A percentile compares a stretch with the other conserved stretches of the same genome.
Conservation (phyloP, 495 filamentous ascomycete genomes). For the Podospora pseudoanserina region DNA sequence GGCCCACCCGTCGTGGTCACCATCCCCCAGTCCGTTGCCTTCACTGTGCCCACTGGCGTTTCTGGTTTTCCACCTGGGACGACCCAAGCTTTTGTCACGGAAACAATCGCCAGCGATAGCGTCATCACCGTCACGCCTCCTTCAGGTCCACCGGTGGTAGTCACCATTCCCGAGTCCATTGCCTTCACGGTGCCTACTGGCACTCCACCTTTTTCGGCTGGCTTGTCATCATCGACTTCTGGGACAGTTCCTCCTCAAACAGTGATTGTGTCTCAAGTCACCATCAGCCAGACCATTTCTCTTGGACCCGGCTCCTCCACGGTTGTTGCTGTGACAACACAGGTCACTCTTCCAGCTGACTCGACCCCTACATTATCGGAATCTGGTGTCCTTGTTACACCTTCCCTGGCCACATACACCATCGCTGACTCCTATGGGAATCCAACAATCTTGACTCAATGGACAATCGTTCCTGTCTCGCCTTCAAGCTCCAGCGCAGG, state of each 20-base stretch:
- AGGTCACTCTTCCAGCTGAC: constrained; percentile 16
- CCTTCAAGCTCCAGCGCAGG: background rate
- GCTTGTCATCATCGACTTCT: background rate
- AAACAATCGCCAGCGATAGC: background rate
- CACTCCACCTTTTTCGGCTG: background rate
- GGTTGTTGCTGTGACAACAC: constrained; percentile 19
- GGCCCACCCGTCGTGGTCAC: background rate
- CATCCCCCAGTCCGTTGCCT: background rate
- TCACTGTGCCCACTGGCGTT: background rate
- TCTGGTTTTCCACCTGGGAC: background rate
- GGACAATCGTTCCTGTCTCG: constrained; percentile 14
- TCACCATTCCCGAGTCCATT: background rate
- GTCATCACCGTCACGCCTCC: background rate
- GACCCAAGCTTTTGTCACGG: background rate
- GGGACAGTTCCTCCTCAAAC: background rate
- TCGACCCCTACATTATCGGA: background rate
- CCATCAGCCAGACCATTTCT: constrained; percentile 26
- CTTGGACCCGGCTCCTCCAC: constrained; percentile 23
- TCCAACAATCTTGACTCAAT: constrained; percentile 20
- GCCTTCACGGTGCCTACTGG: background rate
- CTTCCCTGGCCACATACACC: constrained; percentile 22
- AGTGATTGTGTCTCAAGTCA: constrained; percentile 22
- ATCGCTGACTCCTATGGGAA: constrained; percentile 21
- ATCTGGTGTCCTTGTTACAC: constrained; percentile 12
- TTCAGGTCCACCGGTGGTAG: background rate